Base-by-base conservation (phyloP, 1,284 basidiomycete genomes). In the Sanghuangporus weigelae region DNA sequence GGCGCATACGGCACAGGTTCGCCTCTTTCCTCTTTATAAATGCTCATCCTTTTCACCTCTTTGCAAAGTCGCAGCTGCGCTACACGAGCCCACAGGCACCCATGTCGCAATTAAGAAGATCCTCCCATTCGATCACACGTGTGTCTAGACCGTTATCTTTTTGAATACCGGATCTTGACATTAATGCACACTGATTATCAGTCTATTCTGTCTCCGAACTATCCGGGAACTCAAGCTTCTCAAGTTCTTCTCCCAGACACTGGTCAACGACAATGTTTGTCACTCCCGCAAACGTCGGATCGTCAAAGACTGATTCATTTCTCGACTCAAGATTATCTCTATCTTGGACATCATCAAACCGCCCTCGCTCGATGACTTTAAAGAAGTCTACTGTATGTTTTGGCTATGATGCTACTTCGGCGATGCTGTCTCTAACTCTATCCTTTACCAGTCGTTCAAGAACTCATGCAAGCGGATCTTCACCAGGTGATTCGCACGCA, bases 401-500 rank as follows among this genome's bases (percentile, higher is more conserved):
- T 61, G 10, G 40, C 36, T 35, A 4, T 23, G 26, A 38, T 10
- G 8, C 36, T 3, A 39, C 1, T 5, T 16, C 54, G 7, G 16
- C 7, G 16, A 16, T 31, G 49, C 5, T 38, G n/a, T 31, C 16
- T 3, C 39, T 57, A 42, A 54, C 16, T 7, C 7, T 19, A 54
- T 53, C 11, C 3, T 19, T 53, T 48, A n/a, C 5, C 10, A 93
- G 89, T 94, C 38, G 59, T 64, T 35, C 63, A 97, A 79, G 95
- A 97, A 75, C 86, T 98, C 68, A 99, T 99, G 97, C 96, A 99
- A 76, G 96, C 97, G 58, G 97, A 99, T 83, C 82, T 99, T 21
- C 97, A 99, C 73, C 96, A 96, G 23, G 98, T 99, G 74, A 95
- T 95, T 70, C 75, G 85, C 14, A 57, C 63, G 71, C 66, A 54